phyloP scores from a whole-genome alignment of 1,139 yeast species.

The Chernovozyma aurita region DNA sequence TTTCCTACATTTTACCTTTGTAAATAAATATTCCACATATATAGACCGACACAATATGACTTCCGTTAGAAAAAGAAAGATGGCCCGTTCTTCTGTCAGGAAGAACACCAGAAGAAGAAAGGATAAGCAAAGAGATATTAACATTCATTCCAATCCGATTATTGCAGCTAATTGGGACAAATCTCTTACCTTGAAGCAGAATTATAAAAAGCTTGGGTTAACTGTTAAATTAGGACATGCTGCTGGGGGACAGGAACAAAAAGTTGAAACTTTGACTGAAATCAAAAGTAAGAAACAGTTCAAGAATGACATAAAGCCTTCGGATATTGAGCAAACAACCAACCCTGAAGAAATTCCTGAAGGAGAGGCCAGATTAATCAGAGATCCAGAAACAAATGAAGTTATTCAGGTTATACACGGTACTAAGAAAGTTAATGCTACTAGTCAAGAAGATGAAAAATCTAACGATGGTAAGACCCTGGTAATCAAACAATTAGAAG shows the following conservation, averaged over 20 bases:
- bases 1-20: too few relatives aligned
- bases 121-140: slow-evolving; percentile 62
- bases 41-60: too few relatives aligned
- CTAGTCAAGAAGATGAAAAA: slow-evolving; percentile 20
- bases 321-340: slow-evolving; percentile 38
- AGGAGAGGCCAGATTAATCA: slow-evolving; percentile 78
- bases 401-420: slow-evolving; percentile 72
- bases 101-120: slow-evolving; percentile 67
- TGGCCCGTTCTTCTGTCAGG: slow-evolving; percentile 64
- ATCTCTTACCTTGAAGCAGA: slow-evolving; percentile 74
- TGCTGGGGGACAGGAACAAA: slow-evolving; percentile 65
- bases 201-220: slow-evolving; percentile 74
- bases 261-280: slow-evolving; percentile 37
- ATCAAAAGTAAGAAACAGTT: slow-evolving; percentile 22
- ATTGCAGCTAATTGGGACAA: slow-evolving; percentile 91
- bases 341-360: slow-evolving; percentile 60
- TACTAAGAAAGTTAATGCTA: slow-evolving; percentile 35
- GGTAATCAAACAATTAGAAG: slow-evolving; percentile 67
- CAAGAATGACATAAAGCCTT: slow-evolving; percentile 26
- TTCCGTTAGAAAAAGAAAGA: slow-evolving; percentile 84
- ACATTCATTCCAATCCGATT: slow-evolving; percentile 68
- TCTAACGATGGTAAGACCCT: slow-evolving; percentile 26
- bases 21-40: too few relatives aligned
- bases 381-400: slow-evolving; percentile 66
- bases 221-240: slow-evolving; percentile 58